These are phyloP conservation scores for Cryptococcus neoformans DNA, from an alignment of 1,284 basidiomycete genomes.

Conservation along the genomic window DNA sequence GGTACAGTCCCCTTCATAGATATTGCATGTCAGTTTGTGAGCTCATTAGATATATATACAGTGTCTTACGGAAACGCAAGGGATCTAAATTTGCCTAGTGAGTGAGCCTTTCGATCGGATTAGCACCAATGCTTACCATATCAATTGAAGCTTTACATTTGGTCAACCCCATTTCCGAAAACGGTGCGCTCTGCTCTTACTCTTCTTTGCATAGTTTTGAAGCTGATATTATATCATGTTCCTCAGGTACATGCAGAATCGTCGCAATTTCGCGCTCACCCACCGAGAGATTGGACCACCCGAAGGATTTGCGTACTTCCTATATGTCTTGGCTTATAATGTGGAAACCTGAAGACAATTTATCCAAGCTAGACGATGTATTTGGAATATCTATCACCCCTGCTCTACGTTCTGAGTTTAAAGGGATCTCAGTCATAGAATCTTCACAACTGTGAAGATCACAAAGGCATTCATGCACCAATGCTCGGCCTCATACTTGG, in stretches of 20 bases:
- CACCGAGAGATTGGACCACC: constrained; percentile 49
- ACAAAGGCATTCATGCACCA: too few species aligned
- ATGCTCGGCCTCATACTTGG: too few species aligned
- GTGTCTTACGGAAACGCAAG: constrained; percentile 59
- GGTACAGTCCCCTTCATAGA: constrained; percentile 53
- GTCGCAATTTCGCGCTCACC: constrained; percentile 33
- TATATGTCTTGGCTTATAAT: constrained; percentile 58
- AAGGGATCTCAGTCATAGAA: too few species aligned
- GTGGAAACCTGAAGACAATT: neutral
- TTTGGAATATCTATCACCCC: too few species aligned
- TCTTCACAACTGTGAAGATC: too few species aligned
- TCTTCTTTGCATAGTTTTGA: neutral
- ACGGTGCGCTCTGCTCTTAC: constrained; percentile 51
- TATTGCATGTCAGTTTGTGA: constrained; percentile 3
- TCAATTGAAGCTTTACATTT: constrained; percentile 62
- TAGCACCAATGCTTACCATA: neutral
- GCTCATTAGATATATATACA: constrained; percentile 29
- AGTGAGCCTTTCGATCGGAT: neutral
- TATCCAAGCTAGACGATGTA: too few species aligned
- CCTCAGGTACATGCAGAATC: constrained; percentile 28
- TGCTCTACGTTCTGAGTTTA: too few species aligned
- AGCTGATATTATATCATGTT: neutral
- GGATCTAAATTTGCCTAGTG: constrained; percentile 69
- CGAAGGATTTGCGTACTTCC: constrained; percentile 80
- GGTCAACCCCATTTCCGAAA: constrained; percentile 88